These are phyloP conservation scores for Parachlorella kessleri DNA, from an alignment of 139 green algal genomes.

Conservation along the genomic window DNA sequence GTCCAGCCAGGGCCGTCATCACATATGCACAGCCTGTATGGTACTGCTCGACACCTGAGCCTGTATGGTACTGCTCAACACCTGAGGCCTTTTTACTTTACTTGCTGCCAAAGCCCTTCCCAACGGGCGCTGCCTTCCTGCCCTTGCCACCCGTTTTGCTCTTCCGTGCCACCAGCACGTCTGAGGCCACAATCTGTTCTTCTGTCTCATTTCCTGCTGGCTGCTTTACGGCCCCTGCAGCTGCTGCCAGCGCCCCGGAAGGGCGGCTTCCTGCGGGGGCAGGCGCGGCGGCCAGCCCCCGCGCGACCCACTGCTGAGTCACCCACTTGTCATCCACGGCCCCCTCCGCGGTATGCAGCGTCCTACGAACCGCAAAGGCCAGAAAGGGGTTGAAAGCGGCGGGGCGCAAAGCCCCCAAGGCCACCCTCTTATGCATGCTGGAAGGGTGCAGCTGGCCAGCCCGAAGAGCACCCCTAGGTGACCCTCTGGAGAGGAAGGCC, in stretches of 20 bases:
- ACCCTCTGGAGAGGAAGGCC: too few relatives aligned
- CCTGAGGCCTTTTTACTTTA: too few relatives aligned
- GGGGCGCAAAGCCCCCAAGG: too few relatives aligned
- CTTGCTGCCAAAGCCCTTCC: constrained; percentile 28
- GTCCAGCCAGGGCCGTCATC: too few relatives aligned
- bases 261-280: neutral
- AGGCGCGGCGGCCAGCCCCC: constrained; percentile 29
- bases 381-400: too few relatives aligned
- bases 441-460: too few relatives aligned
- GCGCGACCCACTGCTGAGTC: constrained; percentile 73
- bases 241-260: neutral
- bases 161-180: constrained; percentile 11
- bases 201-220: neutral
- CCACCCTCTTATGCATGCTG: too few relatives aligned
- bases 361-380: constrained; percentile 18
- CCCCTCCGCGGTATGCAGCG: constrained; percentile 76
- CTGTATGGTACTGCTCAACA: too few relatives aligned
- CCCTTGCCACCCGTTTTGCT: constrained; percentile 17
- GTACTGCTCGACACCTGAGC: too few relatives aligned
- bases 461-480: too few relatives aligned
- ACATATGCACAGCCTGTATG: too few relatives aligned
- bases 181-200: neutral
- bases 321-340: constrained; percentile 74
- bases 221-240: neutral
- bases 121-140: constrained; percentile 12